A percentile compares a stretch with the other conserved stretches of the same genome.
These are phyloP conservation scores for Botrytis medusae DNA, from an alignment of 2,329 filamentous ascomycete genomes.

Conservation along the genomic window DNA sequence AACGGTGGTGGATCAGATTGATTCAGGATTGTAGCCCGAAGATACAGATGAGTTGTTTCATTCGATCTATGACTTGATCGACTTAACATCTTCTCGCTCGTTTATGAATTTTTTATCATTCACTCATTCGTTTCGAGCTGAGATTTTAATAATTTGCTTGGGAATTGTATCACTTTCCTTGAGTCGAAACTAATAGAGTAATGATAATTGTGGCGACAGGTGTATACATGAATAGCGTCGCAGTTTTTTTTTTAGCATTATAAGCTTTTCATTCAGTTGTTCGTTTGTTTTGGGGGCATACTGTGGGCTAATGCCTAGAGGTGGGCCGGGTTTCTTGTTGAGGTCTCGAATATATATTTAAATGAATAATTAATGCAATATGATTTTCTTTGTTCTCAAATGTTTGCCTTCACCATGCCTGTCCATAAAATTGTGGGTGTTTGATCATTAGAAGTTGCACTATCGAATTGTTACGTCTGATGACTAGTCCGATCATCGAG, in stretches of 20 bases:
- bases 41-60: not conserved
- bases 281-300: not conserved
- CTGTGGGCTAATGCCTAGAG: not conserved
- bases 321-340: fast-evolving
- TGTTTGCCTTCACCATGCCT: not conserved
- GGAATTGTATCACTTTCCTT: not conserved
- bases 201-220: not conserved
- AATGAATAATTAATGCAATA: not conserved
- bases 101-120: not conserved
- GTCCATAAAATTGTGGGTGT: not conserved
- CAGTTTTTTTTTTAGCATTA: not conserved
- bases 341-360: not conserved
- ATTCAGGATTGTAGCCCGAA: conserved; percentile 45
- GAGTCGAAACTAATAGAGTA: not conserved
- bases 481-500: not conserved
- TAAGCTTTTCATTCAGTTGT: not conserved
- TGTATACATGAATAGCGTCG: not conserved
- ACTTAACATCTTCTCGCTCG: not conserved
- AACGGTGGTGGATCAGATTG: conserved; percentile 51
- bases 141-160: not conserved
- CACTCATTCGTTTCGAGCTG: not conserved
- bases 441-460: not conserved
- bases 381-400: not conserved
- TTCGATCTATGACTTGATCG: not conserved
- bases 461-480: not conserved